Conservation (phyloP, 2,329 filamentous ascomycete species). For the Simplicillium aogashimaense region DNA sequence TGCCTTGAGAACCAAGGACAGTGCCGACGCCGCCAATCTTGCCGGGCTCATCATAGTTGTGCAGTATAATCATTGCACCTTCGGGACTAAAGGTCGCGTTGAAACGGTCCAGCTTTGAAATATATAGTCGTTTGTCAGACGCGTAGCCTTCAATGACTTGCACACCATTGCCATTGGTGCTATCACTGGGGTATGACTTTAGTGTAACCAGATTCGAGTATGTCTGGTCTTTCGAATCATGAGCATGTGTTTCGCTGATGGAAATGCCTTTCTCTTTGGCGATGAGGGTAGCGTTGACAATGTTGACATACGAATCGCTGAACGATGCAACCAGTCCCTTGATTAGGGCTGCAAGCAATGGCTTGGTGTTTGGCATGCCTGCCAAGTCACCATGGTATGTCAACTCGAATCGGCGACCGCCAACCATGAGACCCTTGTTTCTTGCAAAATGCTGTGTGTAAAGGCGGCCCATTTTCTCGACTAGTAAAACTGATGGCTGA, state of each 20-base stretch:
- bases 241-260: slow-evolving; percentile 62
- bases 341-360: slow-evolving; percentile 67
- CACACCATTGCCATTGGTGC: slow-evolving; percentile 14
- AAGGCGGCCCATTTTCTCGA: slow-evolving; percentile 70
- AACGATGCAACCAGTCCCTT: slow-evolving; percentile 66
- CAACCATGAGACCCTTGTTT: slow-evolving; percentile 31
- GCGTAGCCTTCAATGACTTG: slow-evolving; percentile 57
- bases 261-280: slow-evolving; percentile 69
- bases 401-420: slow-evolving; percentile 63
- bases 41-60: slow-evolving; percentile 73
- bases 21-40: slow-evolving; percentile 75
- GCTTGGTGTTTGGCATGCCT: slow-evolving; percentile 62
- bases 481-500: slow-evolving; percentile 64
- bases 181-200: slow-evolving; percentile 34
- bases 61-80: slow-evolving; percentile 65
- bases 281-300: slow-evolving; percentile 69
- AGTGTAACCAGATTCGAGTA: slow-evolving; percentile 66
- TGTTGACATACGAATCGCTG: slow-evolving; percentile 63
- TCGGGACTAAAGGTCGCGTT: slow-evolving; percentile 63
- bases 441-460: slow-evolving; percentile 67
- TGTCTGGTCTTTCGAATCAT: slow-evolving; percentile 49
- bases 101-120: slow-evolving; percentile 65
- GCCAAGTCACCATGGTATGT: slow-evolving; percentile 70
- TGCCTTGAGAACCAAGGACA: slow-evolving; percentile 55
- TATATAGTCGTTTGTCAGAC: slow-evolving; percentile 53